Evolutionary conservation across 805 yeast genomes (phyloP), one percentile per base, ranked within the genome.

Genomic region (Wickerhamiella sergipiensis): DNA sequence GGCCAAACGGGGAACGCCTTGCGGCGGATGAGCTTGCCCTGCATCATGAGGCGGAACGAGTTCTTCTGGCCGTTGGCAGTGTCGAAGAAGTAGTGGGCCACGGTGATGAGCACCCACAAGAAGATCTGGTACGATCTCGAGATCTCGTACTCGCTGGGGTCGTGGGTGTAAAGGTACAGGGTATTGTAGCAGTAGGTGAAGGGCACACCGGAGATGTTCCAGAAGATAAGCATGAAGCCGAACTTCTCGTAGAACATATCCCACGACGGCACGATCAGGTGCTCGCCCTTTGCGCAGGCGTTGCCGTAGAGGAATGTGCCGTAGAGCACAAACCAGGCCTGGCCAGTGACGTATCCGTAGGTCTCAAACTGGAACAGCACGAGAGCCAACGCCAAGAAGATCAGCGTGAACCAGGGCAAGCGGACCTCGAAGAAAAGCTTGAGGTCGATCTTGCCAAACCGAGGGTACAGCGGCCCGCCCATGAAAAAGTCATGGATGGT

Each of bases 141-240:
- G 85, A 90, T 80, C 45, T 74, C 67, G 70, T 92, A 92, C 65
- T 85, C 95, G 18, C 70, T 59, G 45, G 97, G 97, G 52, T 85
- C 76, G 68, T 86, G 95, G 71, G 80, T 80, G 58, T 80, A 81
- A 61, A 92, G 70, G 72, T 71, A 92, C 61, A 92, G 73, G 10
- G 95, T 85, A 67, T 94, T 83, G 64, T 88, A 96, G 69, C 97
- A 87, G 72, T 92, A 92, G 43, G 97, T 90, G 79, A 81, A 92
- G 47, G 98, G 98, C 43, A 92, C 98, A 61, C 98, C 98, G 31
- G 97, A 96, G 66, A 92, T 87, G 72, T 92, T 92, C 98, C 98
- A 92, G 75, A 92, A 92, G 60, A 89, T 80, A 58, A 92, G 78
- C 97, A 92, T 89, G 74, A 92, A 92, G n/a, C 98, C 98, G 62